Conservation (phyloP, 345 rosid genomes). For the Populus davidiana region DNA sequence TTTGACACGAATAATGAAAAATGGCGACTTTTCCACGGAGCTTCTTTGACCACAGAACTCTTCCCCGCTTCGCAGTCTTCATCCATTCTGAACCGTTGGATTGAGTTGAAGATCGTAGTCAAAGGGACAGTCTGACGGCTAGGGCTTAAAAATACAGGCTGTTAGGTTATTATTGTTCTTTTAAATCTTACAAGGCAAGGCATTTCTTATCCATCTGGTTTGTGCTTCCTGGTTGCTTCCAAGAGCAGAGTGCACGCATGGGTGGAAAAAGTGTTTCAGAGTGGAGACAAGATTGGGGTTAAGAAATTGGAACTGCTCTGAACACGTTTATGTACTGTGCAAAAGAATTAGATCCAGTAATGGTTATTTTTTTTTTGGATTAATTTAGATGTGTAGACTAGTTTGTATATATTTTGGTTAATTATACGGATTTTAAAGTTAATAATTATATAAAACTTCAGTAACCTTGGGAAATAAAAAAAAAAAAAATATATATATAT, state of each 20-base stretch:
- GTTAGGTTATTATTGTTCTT: neutral
- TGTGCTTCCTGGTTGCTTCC: constrained; percentile 2
- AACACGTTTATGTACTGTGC: too few relatives aligned
- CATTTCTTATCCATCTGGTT: neutral
- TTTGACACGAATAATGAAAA: neutral
- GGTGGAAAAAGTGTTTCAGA: neutral
- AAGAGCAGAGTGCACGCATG: neutral
- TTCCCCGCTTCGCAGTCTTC: neutral
- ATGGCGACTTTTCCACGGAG: constrained; percentile 24
- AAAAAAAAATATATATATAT: too few relatives aligned
- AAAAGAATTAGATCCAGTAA: too few relatives aligned
- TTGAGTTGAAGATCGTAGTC: neutral
- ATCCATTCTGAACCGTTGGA: constrained; percentile 4
- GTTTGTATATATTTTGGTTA: accelerated
- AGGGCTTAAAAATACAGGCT: neutral
- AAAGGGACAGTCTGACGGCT: neutral
- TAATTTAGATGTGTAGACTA: too few relatives aligned
- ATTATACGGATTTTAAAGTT: accelerated
- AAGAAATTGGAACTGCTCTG: too few relatives aligned
- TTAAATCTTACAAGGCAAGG: neutral
- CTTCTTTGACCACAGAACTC: constrained; percentile 5
- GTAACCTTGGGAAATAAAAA: too few relatives aligned
- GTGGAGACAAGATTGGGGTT: neutral
- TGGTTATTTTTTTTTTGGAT: too few relatives aligned
- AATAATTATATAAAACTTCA: too few relatives aligned